phyloP scores from a whole-genome alignment of 176 grass and related monocot species.

The Cenchrus fungigraminus region DNA sequence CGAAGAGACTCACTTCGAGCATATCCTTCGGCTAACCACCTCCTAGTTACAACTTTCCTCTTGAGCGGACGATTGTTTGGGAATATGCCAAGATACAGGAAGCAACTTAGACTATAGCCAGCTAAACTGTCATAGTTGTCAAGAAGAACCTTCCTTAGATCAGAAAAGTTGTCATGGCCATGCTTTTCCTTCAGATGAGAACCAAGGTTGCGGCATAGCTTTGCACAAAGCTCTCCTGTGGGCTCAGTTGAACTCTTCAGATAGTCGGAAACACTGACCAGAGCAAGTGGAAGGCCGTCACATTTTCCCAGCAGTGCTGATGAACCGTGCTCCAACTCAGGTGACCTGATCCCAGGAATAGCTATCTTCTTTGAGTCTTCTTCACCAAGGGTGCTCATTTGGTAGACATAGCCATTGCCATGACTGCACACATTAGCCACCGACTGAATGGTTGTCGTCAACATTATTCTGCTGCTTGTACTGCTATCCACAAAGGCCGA shows the following conservation, averaged over 20 bases:
- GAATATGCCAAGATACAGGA: slow-evolving; percentile 38
- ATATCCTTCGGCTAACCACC: slow-evolving; percentile 52
- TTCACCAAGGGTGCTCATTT: slow-evolving; percentile 31
- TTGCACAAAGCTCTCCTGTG: slow-evolving; percentile 25
- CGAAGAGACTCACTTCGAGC: neutral
- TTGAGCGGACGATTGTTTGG: slow-evolving; percentile 2
- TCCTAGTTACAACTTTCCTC: slow-evolving; percentile 38
- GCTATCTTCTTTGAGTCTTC: slow-evolving; percentile 39
- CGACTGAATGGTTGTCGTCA: slow-evolving; percentile 30
- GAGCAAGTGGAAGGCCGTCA: slow-evolving; percentile 46
- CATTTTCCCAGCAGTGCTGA: slow-evolving; percentile 21
- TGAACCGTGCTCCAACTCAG: slow-evolving; percentile 16
- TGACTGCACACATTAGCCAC: slow-evolving; percentile 35
- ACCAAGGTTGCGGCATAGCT: slow-evolving; percentile 32
- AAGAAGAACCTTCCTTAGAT: slow-evolving; percentile 32
- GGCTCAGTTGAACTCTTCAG: slow-evolving; percentile 36
- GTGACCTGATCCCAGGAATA: neutral
- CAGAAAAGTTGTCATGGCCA: slow-evolving; percentile 19
- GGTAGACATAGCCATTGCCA: slow-evolving; percentile 41
- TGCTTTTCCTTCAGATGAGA: slow-evolving; percentile 28
- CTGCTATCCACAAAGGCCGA: slow-evolving; percentile 14
- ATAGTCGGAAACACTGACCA: slow-evolving; percentile 31
- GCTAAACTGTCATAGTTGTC: slow-evolving; percentile 38
- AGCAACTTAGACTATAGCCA: slow-evolving; percentile 19
- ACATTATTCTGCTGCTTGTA: slow-evolving; percentile 37